Evolutionary conservation across 345 rosid genomes (phyloP), one percentile per base, ranked within the genome.

Genomic region (Gossypium raimondii): DNA sequence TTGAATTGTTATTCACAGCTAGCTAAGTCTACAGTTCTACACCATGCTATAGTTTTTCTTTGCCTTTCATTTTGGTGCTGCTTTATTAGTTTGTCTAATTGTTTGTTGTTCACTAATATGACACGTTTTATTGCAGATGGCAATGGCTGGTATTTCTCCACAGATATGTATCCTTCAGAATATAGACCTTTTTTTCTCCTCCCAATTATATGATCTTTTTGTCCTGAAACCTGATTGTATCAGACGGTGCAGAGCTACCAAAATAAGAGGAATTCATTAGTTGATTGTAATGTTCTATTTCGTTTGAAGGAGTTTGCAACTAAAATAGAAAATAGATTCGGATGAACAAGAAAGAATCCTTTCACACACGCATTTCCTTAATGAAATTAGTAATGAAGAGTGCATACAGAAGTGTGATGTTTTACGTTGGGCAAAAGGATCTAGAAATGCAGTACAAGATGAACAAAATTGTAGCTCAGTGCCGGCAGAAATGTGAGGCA

Each of bases 111-210:
- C 68, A 61, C 52, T 47, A 41, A 78, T 10, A 22, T 20, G 11
- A 34, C 73, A 51, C 25, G 24, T 57, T 78, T 61, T 59, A 20
- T 74, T 80, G 78, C 90, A 95, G 99, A 95, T 87, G 97, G 96
- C 85, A 38, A 93, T 90, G 98, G 93, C 90, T 75, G 99, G 97
- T 77, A 66, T 93, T 44, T 91, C 99, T 80, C 98, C 99, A 34
- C 96, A 93, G 81, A 93, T 88, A 82, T 61, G 97, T 95, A 95
- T 93, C 97, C 92, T 85, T 69, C 50, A 11, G 48, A 43, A 17
- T 44, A 18, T 70, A 27, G n/a, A 22, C 22, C 45, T 16, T 45
- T 41, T 17, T 45, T 53, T 43, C 14, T 8, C 16, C 18, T 73
- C 17, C 57, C 44, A 22, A 9, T 59, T 25, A 43, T 4, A 2